Conservation (phyloP, 208 protist genomes). For the Angomonas deanei region DNA sequence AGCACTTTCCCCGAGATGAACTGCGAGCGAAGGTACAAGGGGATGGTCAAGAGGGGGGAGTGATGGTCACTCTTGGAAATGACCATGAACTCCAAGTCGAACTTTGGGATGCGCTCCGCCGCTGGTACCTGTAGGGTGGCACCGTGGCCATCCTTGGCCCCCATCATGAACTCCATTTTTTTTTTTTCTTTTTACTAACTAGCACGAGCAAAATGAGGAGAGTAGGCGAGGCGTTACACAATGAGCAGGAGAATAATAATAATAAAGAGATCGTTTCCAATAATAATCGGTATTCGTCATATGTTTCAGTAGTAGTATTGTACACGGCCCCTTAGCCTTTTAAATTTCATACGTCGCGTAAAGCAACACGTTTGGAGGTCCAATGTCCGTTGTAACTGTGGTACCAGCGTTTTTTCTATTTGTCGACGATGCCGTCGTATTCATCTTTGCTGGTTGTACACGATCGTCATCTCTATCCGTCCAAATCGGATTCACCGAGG, state of each 20-base stretch:
- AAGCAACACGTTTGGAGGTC: neutral
- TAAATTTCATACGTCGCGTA: too few species aligned
- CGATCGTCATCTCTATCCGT: neutral
- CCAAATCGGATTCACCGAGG: neutral
- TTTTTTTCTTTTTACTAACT: neutral
- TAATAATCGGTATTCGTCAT: too few species aligned
- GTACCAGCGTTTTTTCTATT: too few species aligned
- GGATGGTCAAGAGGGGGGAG: constrained; percentile 6
- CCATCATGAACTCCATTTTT: neutral
- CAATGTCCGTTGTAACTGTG: too few species aligned
- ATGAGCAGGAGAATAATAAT: too few species aligned
- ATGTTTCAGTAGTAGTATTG: too few species aligned
- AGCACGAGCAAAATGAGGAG: neutral
- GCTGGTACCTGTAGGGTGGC: neutral
- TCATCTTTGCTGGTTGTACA: neutral
- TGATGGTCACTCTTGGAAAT: neutral
- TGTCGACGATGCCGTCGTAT: too few species aligned
- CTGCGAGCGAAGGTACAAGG: neutral
- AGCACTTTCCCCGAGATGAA: constrained; percentile 7
- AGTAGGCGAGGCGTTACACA: neutral
- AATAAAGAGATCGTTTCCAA: too few species aligned
- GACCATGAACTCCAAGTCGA: constrained; percentile 10
- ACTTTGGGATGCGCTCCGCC: neutral
- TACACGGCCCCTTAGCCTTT: too few species aligned
- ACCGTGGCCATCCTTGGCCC: neutral